Base-by-base conservation (phyloP, 148 eudicot species). In the Salicornia ramosissima region DNA sequence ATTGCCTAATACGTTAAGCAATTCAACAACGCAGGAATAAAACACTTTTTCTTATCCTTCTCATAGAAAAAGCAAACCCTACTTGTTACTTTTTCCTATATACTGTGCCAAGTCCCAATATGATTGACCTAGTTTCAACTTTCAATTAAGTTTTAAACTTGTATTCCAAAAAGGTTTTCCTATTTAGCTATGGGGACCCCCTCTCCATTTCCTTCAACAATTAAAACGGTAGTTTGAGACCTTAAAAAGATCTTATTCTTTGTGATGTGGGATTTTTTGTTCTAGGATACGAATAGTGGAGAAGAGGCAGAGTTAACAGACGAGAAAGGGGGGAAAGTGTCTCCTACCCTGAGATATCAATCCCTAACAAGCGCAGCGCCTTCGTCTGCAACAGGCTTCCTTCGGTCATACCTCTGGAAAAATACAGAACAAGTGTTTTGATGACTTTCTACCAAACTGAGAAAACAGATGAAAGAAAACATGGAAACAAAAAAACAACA, bases 381-480 rank as follows among this genome's bases (percentile, higher is more conserved):
- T 55, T 83, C 89, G 31, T 78, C 78, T 36, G 78, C 72, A 49
- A 70, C 26, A 78, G 76, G 49, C 65, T 66, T 73, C 84, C 62
- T 76, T 43, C 55, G 52, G 50, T 69, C 81, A 39, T 83, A 85
- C 29, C 74, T 78, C 89, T 85, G 70, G 51, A 71, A 72, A n/a
- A 72, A 71, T 30, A 58, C 47, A 52, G 5, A 34, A 55, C 29
- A 67, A 18, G 62, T 31, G 47, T 74, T 68, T 36, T 36, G 40
- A 70, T 19, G 65, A 43, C 31, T 43, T 3, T 30, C 34, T 60
- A 19, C 21, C 6, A 57, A 50, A 52, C 16, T 49, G 0, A 9
- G 24, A 72, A 72, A 55, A 14, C 24, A 60, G 46, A 50, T 1
- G 36, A 65, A 16, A 29, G 8, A 51, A 18, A 25, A 14, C 58